Evolutionary conservation across 2,329 filamentous ascomycete species (phyloP).

Genomic region (Claviceps sp.): DNA sequence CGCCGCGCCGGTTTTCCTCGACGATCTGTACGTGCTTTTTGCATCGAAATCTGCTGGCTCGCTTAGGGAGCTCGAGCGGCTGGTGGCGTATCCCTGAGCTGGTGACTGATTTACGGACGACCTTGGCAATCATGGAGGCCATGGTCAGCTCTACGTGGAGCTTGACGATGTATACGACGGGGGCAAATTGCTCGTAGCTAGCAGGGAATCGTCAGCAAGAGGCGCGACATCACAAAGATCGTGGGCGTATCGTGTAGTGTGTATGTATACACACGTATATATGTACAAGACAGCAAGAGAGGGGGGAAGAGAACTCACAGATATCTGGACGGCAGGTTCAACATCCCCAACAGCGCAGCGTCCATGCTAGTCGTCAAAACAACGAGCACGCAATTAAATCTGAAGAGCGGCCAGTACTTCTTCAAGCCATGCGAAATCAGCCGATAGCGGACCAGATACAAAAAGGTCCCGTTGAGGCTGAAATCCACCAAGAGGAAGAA

Average conservation of each 20-base stretch:
- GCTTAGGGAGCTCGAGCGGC: neutral
- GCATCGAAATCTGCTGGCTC: neutral
- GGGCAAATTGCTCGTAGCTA: conserved; percentile 33
- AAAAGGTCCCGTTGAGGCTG: conserved; percentile 35
- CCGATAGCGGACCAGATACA: conserved; percentile 29
- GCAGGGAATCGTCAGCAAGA: neutral
- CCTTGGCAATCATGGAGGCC: conserved; percentile 34
- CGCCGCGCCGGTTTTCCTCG: neutral
- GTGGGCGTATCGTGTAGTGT: no score
- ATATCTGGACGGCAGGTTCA: conserved; percentile 9
- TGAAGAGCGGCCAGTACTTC: conserved; percentile 36
- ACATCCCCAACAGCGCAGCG: conserved; percentile 13
- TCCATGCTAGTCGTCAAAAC: conserved; percentile 35
- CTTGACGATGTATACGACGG: conserved; percentile 37
- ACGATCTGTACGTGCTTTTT: neutral
- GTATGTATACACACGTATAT: neutral
- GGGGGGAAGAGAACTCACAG: neutral
- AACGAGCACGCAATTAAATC: conserved; percentile 35
- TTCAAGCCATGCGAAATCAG: conserved; percentile 32
- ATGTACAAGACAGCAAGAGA: neutral
- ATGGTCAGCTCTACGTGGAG: conserved; percentile 40
- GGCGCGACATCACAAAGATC: no score
- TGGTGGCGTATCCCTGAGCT: neutral
- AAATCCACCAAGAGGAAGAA: conserved; percentile 36
- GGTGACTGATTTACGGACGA: conserved; percentile 10